These are phyloP conservation scores for Botrytis porri DNA, from an alignment of 2,329 filamentous ascomycete species.

Conservation along the genomic window DNA sequence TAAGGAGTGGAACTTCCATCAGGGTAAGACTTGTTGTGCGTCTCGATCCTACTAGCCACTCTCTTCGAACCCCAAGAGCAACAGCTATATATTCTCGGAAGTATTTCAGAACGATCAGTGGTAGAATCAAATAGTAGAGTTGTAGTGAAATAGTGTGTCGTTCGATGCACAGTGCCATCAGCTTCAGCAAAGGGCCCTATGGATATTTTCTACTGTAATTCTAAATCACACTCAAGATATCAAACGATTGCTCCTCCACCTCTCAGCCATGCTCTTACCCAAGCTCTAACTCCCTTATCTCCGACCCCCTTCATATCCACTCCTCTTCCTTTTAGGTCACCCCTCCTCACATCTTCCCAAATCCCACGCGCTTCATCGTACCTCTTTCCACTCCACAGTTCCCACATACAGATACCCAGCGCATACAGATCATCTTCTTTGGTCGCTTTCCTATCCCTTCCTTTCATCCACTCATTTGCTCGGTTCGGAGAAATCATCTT, in stretches of 20 bases:
- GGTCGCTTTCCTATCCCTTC: background rate
- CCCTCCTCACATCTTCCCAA: conserved; percentile 1
- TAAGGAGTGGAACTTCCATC: background rate
- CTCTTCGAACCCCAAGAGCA: background rate
- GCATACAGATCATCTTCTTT: conserved; percentile 4
- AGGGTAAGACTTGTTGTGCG: background rate
- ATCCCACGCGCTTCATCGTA: background rate
- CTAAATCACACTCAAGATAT: background rate
- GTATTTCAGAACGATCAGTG: background rate
- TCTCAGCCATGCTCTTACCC: conserved; percentile 1
- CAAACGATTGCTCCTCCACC: background rate
- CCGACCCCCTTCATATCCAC: background rate
- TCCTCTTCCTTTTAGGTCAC: background rate
- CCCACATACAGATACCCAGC: background rate
- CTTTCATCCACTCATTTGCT: background rate
- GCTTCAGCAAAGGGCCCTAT: accelerated
- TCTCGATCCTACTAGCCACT: background rate
- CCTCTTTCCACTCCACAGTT: background rate
- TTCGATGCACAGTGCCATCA: background rate
- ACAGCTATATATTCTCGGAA: background rate
- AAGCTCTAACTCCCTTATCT: background rate
- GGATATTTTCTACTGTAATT: background rate
- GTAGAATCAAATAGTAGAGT: background rate
- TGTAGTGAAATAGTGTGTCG: background rate
- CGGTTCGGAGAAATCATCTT: background rate